Evolutionary conservation across 495 filamentous ascomycete genomes (phyloP).

Genomic region (Tuber aestivum): DNA sequence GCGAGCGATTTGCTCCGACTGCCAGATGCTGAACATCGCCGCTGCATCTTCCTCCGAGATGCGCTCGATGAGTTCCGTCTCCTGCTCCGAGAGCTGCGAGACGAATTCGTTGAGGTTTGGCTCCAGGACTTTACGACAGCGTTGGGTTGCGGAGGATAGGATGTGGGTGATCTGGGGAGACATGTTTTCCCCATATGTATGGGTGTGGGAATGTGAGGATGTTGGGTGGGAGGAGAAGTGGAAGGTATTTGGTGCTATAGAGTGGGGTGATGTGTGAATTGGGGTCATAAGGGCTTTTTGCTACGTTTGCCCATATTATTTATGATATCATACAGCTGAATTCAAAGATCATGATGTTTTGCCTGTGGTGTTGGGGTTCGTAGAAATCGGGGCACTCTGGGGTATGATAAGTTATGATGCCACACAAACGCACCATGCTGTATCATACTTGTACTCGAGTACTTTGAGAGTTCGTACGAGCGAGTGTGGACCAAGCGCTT

Average conservation of each 20-base stretch:
- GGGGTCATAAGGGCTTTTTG: neutral
- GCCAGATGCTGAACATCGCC: constrained; percentile 16
- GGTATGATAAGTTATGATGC: neutral
- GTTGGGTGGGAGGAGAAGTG: neutral
- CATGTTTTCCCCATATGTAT: neutral
- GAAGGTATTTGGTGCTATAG: neutral
- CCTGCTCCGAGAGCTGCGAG: neutral
- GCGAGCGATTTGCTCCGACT: constrained; percentile 5
- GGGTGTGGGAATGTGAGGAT: neutral
- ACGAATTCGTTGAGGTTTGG: constrained; percentile 15
- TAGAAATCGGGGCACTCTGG: neutral
- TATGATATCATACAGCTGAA: neutral
- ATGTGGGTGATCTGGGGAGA: neutral
- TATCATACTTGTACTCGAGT: too few relatives aligned
- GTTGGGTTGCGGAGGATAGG: neutral
- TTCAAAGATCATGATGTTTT: neutral
- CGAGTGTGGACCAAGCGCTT: too few relatives aligned
- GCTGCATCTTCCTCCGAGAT: constrained; percentile 1
- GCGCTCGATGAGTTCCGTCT: constrained; percentile 9
- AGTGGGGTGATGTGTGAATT: neutral
- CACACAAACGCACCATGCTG: neutral
- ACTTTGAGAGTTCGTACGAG: too few relatives aligned
- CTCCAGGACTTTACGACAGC: constrained; percentile 10
- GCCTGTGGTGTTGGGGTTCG: neutral
- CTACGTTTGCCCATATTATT: neutral